These are phyloP conservation scores for Eruca vesicaria DNA, from an alignment of 441 rosid genomes.

Conservation along the genomic window DNA sequence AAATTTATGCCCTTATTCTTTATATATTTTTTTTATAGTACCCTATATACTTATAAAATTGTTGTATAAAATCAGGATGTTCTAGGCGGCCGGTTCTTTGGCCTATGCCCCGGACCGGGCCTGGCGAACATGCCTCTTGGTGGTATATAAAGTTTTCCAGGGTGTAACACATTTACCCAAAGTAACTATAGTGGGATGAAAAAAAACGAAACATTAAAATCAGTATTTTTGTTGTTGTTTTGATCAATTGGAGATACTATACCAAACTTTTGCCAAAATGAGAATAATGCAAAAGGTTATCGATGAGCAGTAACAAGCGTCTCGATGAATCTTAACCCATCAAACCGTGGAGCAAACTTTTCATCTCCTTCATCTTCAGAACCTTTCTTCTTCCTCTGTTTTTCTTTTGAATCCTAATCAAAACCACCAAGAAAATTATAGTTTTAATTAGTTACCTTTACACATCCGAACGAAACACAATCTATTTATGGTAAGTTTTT, in stretches of 20 bases:
- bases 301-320: constrained; percentile 72
- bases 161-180: not conserved
- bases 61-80: no score
- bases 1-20: no score
- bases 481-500: not conserved
- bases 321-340: constrained; percentile 68
- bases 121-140: constrained; percentile 4
- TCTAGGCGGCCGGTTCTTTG: no score
- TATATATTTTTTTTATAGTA: no score
- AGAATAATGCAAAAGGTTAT: constrained; percentile 27
- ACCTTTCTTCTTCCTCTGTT: constrained; percentile 37
- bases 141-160: not conserved
- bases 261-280: not conserved
- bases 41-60: no score
- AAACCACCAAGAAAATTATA: not conserved
- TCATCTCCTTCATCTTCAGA: constrained; percentile 36
- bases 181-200: not conserved
- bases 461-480: not conserved
- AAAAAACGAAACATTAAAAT: constrained; percentile 3
- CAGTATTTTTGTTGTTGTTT: not conserved
- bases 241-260: constrained; percentile 9
- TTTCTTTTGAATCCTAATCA: constrained; percentile 47
- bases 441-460: no score
- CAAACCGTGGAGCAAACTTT: constrained; percentile 66
- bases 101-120: no score